Evolutionary conservation across 768 basidiomycete species (phyloP).

Genomic region (Phlegmacium glaucopus): DNA sequence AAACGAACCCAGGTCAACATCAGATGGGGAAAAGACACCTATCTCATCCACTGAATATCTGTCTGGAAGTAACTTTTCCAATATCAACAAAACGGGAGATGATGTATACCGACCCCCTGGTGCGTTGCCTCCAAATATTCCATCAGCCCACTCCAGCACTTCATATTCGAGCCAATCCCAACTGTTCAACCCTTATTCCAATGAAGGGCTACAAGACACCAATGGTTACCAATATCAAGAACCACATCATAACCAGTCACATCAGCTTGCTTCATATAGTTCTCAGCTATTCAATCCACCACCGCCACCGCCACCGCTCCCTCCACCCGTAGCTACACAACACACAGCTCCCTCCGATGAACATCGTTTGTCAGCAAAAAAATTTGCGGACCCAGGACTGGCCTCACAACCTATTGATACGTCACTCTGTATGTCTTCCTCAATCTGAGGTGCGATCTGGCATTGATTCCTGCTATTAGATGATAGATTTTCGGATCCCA

Average conservation of each 20-base stretch:
- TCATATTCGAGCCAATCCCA: slow-evolving; percentile 7
- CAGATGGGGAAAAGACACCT: slow-evolving; percentile 13
- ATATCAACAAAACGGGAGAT: slow-evolving; percentile 12
- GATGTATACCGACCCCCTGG: slow-evolving; percentile 29
- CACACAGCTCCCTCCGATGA: slow-evolving; percentile 5
- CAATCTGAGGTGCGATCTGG: neutral
- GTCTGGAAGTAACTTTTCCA: slow-evolving; percentile 16
- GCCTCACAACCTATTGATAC: slow-evolving; percentile 7
- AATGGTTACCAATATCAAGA: slow-evolving; percentile 15
- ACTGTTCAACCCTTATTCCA: slow-evolving; percentile 15
- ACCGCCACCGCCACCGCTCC: slow-evolving; percentile 15
- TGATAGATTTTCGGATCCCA: slow-evolving; percentile 11
- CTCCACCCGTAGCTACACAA: slow-evolving; percentile 5
- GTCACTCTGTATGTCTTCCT: slow-evolving; percentile 12
- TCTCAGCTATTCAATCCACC: slow-evolving; percentile 4
- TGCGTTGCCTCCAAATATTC: slow-evolving; percentile 22
- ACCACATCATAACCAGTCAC: slow-evolving; percentile 6
- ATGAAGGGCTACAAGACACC: slow-evolving; percentile 5
- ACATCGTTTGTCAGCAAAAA: neutral
- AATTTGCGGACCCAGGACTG: neutral
- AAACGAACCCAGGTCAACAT: slow-evolving; percentile 9
- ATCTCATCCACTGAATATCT: slow-evolving; percentile 11
- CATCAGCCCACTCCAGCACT: slow-evolving; percentile 15
- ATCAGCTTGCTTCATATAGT: slow-evolving; percentile 4
- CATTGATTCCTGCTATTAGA: slow-evolving; percentile 5